These are phyloP conservation scores for Aspergillus funiculosus DNA, from an alignment of 495 filamentous ascomycete genomes.

Conservation along the genomic window DNA sequence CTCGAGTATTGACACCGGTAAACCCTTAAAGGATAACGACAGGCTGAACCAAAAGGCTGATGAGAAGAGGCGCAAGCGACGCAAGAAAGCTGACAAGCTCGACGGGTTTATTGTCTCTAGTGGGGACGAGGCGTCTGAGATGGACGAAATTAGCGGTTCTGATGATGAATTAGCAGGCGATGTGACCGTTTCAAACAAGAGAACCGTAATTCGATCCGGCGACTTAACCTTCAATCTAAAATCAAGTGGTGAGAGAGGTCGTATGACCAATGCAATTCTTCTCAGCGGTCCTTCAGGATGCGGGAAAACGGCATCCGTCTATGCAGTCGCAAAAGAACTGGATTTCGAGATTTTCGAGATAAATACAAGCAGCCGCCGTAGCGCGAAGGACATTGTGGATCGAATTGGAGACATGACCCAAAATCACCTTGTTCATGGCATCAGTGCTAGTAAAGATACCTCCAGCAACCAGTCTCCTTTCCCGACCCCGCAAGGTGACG, in stretches of 20 bases:
- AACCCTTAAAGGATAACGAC: constrained; percentile 33
- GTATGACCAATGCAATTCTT: constrained; percentile 57
- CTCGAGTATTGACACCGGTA: constrained; percentile 62
- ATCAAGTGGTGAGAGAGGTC: constrained; percentile 37
- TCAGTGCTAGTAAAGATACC: constrained; percentile 26
- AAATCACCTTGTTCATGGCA: constrained; percentile 78
- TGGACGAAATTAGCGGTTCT: constrained; percentile 64
- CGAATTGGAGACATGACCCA: constrained; percentile 93
- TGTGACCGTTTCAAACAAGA: constrained; percentile 40
- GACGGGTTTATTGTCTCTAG: constrained; percentile 83
- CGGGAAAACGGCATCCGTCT: constrained; percentile 89
- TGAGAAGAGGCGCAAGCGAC: constrained; percentile 54
- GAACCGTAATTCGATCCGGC: constrained; percentile 59
- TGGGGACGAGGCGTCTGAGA: constrained; percentile 71
- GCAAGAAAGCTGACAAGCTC: constrained; percentile 61
- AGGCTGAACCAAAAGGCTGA: constrained; percentile 40
- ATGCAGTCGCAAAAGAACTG: constrained; percentile 92
- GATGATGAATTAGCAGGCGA: constrained; percentile 49
- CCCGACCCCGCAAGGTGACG: constrained; percentile 11
- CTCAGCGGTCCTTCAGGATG: constrained; percentile 87
- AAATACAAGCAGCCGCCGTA: constrained; percentile 73
- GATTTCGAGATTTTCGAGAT: constrained; percentile 96
- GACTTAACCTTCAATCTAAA: constrained; percentile 36
- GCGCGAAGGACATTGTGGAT: constrained; percentile 84
- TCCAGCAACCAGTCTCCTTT: constrained; percentile 13